These are phyloP conservation scores for Gynandropsis gynandra DNA, from an alignment of 345 rosid species.

Conservation along the genomic window DNA sequence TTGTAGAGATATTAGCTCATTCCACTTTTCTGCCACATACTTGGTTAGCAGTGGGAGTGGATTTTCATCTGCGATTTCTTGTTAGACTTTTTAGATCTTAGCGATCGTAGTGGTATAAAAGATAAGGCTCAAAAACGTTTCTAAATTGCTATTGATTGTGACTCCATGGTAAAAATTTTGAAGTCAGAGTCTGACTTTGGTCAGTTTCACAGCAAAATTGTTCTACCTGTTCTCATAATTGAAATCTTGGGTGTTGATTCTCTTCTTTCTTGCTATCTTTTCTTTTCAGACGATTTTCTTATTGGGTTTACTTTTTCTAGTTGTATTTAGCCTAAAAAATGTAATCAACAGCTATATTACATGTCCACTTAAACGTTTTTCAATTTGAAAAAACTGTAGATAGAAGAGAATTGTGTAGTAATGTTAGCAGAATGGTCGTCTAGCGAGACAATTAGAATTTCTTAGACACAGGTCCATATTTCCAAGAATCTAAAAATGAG, in stretches of 20 bases:
- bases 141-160: not conserved
- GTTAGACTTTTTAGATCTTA: slow-evolving; percentile 6
- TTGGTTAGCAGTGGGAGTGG: not conserved
- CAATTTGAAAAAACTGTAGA: no score
- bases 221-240: not conserved
- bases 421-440: no score
- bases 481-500: no score
- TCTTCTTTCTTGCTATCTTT: not conserved
- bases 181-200: not conserved
- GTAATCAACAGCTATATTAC: no score
- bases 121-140: not conserved
- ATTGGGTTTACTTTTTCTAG: not conserved
- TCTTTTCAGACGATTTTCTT: not conserved
- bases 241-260: not conserved
- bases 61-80: not conserved
- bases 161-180: not conserved
- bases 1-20: slow-evolving; percentile 5
- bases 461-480: no score
- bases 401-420: no score
- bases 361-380: no score
- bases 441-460: no score
- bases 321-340: not conserved
- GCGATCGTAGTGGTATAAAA: not conserved
- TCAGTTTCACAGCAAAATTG: not conserved
- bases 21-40: no score